Evolutionary conservation across 768 basidiomycete species (phyloP).

Genomic region (Psilocybe azurescens): DNA sequence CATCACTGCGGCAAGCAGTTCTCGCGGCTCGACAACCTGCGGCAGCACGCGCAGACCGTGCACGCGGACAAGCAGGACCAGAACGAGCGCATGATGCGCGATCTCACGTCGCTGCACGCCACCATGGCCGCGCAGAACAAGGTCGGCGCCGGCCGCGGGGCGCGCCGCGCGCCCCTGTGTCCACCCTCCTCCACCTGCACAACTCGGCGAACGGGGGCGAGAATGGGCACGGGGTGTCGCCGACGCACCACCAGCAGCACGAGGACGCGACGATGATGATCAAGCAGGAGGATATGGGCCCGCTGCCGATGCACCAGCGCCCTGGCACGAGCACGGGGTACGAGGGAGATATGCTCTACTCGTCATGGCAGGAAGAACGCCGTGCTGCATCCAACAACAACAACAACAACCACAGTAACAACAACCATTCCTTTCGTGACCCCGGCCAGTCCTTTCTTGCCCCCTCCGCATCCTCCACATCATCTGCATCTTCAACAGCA

Average conservation of each 20-base stretch:
- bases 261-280: constrained; percentile 28
- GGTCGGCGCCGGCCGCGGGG: constrained; percentile 29
- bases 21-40: constrained; percentile 94
- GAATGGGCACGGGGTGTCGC: constrained; percentile 14
- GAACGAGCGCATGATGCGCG: constrained; percentile 92
- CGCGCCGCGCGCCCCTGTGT: constrained; percentile 25
- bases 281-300: constrained; percentile 45
- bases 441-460: constrained; percentile 83
- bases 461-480: constrained; percentile 25
- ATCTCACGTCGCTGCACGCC: constrained; percentile 83
- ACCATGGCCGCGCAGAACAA: constrained; percentile 71
- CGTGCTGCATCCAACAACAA: not conserved
- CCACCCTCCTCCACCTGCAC: constrained; percentile 5
- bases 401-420: not conserved
- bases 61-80: constrained; percentile 92
- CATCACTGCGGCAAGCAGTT: constrained; percentile 95
- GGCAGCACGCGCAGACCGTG: constrained; percentile 96
- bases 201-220: constrained; percentile 7
- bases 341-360: constrained; percentile 47
- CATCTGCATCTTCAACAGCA: constrained; percentile 32
- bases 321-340: constrained; percentile 80
- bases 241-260: constrained; percentile 2
- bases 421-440: constrained; percentile 76
- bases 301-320: constrained; percentile 47
- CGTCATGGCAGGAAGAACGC: constrained; percentile 16